Evolutionary conservation across 805 yeast genomes (phyloP), one percentile per base, ranked within the genome.

Genomic region (Maudiozyma saulgeensis): DNA sequence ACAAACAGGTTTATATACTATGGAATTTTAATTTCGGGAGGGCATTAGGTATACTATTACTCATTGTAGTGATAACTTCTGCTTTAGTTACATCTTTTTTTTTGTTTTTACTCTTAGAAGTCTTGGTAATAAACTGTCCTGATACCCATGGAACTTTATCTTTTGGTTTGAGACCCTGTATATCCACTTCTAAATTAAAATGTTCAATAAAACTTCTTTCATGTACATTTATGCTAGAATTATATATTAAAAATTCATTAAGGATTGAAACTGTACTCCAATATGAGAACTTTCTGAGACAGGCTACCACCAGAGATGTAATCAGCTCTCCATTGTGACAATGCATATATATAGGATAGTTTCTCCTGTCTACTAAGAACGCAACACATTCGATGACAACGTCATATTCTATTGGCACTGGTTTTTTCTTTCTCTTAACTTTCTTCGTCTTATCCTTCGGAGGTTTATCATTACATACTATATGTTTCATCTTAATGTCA

Each of bases 231-330:
- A 87, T 80, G 47, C 82, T 81, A 15, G 87, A 81, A 8, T 90
- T 78, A 63, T 79, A 90, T 49, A 81, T 79, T 41, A 84, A 75
- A 59, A 85, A 90, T 67, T 91, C 99, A 54, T 83, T 87, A 57
- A 86, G 80, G 13, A 91, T 89, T 0, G 96, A 82, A 2, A 88
- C 87, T 6, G 86, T 77, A 9, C 93, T 82, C 99, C 99, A 93
- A 56, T 84, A 80, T 25, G 87, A 84, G 18, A 86, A 68, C 56
- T 86, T 86, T 35, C 99, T 68, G 38, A 89, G 68, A 62, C 97
- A 89, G 4, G 96, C 98, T 23, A 91, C 77, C 1, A 87, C 80
- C 43, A 93, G 70, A 23, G 91, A 79, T 0, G 96, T 87, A 2
- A 87, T 84, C 54, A 87, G 89, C 9, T 95, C 89, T 0, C 97